These are phyloP conservation scores for Cutaneotrichosporon cavernicola DNA, from an alignment of 1,284 basidiomycete genomes.

Conservation along the genomic window DNA sequence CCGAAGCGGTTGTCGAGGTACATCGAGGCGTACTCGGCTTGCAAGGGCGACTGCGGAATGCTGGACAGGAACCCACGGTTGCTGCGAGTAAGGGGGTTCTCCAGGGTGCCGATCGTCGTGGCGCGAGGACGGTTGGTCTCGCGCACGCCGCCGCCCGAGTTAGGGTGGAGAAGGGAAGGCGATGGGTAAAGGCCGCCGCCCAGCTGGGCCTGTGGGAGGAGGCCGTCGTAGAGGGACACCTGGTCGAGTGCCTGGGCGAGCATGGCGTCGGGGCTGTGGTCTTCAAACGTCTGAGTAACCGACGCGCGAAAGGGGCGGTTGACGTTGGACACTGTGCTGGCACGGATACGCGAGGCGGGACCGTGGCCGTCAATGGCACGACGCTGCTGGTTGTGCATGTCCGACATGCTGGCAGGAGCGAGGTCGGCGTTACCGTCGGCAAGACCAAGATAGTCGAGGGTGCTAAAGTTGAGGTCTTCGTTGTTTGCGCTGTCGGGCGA, in stretches of 20 bases:
- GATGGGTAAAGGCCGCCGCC: conserved; percentile 19
- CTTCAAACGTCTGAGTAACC: conserved; percentile 61
- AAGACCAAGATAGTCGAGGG: conserved; percentile 89
- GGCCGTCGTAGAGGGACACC: conserved; percentile 44
- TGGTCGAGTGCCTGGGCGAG: conserved; percentile 41
- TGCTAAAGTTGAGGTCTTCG: conserved; percentile 87
- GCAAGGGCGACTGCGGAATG: conserved; percentile 47
- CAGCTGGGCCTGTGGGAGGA: conserved; percentile 18
- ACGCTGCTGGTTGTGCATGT: conserved; percentile 79
- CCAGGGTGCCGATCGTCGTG: conserved; percentile 86
- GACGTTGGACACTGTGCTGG: conserved; percentile 81
- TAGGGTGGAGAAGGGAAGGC: conserved; percentile 24
- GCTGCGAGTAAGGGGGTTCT: conserved; percentile 57
- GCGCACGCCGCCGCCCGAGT: conserved; percentile 21
- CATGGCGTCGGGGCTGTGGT: conserved; percentile 59
- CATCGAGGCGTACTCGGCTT: conserved; percentile 23
- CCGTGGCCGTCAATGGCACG: conserved; percentile 70
- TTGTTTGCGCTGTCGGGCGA: conserved; percentile 36
- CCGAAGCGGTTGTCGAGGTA: conserved; percentile 29
- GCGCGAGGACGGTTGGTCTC: conserved; percentile 70
- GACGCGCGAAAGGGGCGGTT: conserved; percentile 62
- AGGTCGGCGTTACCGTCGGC: conserved; percentile 56
- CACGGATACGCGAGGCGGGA: conserved; percentile 70
- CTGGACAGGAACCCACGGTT: conserved; percentile 56
- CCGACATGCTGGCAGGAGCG: conserved; percentile 76